Evolutionary conservation across 371 early-diverging fungal genomes (phyloP).

Genomic region (Apophysomyces elegans): DNA sequence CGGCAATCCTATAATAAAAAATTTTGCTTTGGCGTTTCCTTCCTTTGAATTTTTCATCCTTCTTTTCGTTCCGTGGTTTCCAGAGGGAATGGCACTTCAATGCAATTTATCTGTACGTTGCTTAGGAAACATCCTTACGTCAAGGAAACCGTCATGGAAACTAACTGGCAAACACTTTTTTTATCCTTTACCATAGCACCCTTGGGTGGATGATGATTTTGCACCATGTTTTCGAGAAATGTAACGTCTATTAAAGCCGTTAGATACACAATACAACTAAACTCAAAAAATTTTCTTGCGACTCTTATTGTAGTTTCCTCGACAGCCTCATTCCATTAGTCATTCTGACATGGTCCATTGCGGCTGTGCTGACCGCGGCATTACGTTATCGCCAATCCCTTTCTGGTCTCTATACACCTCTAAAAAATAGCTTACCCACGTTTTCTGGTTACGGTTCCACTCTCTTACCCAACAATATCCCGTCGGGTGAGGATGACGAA

Average conservation of each 20-base stretch:
- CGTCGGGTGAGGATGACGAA: constrained; percentile 10
- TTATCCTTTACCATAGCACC: neutral
- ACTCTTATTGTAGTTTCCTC: constrained; percentile 13
- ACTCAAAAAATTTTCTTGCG: too few species aligned
- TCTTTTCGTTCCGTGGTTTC: neutral
- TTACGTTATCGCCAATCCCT: constrained; percentile 16
- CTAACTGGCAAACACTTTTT: neutral
- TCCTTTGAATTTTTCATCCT: neutral
- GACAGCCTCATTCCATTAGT: constrained; percentile 21
- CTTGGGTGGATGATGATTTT: constrained; percentile 19
- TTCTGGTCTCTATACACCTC: constrained; percentile 13
- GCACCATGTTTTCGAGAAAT: constrained; percentile 26
- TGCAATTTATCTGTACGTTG: constrained; percentile 25
- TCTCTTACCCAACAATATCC: constrained; percentile 2
- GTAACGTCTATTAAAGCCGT: constrained; percentile 10
- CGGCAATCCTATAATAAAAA: neutral
- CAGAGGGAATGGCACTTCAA: neutral
- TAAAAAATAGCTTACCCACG: constrained; percentile 3
- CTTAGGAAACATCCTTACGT: neutral
- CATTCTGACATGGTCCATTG: constrained; percentile 16
- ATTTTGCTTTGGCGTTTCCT: neutral
- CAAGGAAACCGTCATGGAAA: neutral
- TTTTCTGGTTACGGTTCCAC: constrained; percentile 27
- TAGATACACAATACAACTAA: too few species aligned
- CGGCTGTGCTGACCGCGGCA: constrained; percentile 6